Evolutionary conservation across 2,329 filamentous ascomycete species (phyloP).

Genomic region (Stagonosporopsis rhizophila): DNA sequence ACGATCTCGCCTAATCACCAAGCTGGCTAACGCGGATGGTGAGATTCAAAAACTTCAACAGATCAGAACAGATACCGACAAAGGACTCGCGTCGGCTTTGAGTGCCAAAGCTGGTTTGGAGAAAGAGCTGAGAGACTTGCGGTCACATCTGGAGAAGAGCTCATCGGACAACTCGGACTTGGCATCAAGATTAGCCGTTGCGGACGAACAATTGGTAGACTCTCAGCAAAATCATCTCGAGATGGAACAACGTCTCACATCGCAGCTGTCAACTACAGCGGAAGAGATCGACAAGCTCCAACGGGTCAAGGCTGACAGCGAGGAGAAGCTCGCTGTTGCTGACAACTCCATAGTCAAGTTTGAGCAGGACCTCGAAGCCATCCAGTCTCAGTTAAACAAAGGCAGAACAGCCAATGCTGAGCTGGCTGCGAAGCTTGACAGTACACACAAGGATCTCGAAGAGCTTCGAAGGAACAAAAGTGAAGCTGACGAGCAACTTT

Average conservation of each 20-base stretch:
- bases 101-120: slow-evolving; percentile 2
- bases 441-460: background rate
- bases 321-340: slow-evolving; percentile 4
- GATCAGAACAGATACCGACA: slow-evolving; percentile 18
- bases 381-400: background rate
- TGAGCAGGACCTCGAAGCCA: slow-evolving; percentile 2
- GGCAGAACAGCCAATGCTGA: background rate
- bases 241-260: background rate
- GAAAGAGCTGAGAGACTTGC: background rate
- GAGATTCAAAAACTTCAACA: slow-evolving; percentile 25
- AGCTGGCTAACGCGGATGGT: slow-evolving; percentile 28
- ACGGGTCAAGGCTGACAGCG: slow-evolving; percentile 17
- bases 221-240: background rate
- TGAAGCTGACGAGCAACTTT: slow-evolving; percentile 17
- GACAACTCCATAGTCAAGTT: background rate
- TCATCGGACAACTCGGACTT: background rate
- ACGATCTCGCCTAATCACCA: slow-evolving; percentile 20
- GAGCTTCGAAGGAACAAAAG: slow-evolving; percentile 11
- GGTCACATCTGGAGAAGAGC: slow-evolving; percentile 1
- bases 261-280: slow-evolving; percentile 26
- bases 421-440: background rate
- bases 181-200: background rate
- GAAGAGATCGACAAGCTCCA: slow-evolving; percentile 25
- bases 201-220: background rate
- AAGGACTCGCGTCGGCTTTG: background rate